phyloP scores from a whole-genome alignment of 768 basidiomycete genomes.

The Mycena galopus region DNA sequence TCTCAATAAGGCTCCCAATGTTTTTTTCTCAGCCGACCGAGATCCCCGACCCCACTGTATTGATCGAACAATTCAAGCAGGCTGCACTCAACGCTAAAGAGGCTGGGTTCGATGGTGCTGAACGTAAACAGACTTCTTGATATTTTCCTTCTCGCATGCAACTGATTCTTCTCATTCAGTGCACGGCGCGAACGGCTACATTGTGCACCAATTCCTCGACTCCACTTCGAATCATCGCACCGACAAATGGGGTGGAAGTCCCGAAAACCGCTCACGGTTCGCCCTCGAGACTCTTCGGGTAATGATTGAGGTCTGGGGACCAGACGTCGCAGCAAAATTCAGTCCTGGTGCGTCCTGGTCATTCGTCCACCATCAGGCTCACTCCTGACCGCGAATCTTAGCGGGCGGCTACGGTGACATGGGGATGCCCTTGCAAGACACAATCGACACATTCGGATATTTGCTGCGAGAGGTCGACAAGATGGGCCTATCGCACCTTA shows the following conservation, averaged over 20 bases:
- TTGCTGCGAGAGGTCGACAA: constrained; percentile 35
- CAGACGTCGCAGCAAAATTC: constrained; percentile 46
- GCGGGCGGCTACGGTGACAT: too few relatives aligned
- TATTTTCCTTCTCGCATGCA: background rate
- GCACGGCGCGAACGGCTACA: constrained; percentile 58
- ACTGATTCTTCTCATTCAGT: constrained; percentile 40
- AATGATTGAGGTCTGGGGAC: constrained; percentile 47
- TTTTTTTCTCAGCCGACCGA: constrained; percentile 27
- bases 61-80: constrained; percentile 30
- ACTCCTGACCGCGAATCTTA: background rate
- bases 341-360: constrained; percentile 39
- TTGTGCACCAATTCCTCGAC: constrained; percentile 47
- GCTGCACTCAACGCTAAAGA: constrained; percentile 30
- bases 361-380: too few relatives aligned
- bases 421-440: too few relatives aligned
- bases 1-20: too few relatives aligned
- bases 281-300: constrained; percentile 48
- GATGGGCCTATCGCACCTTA: constrained; percentile 45
- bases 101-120: too few relatives aligned
- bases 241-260: too few relatives aligned
- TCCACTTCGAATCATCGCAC: constrained; percentile 50
- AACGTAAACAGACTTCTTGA: constrained; percentile 47
- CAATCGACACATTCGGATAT: constrained; percentile 38
- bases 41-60: constrained; percentile 15
- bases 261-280: constrained; percentile 56